A percentile compares a stretch with the other conserved stretches of the same genome.
Conservation (phyloP, 2,329 filamentous ascomycete species). For the Apiospora rasikravindrae region DNA sequence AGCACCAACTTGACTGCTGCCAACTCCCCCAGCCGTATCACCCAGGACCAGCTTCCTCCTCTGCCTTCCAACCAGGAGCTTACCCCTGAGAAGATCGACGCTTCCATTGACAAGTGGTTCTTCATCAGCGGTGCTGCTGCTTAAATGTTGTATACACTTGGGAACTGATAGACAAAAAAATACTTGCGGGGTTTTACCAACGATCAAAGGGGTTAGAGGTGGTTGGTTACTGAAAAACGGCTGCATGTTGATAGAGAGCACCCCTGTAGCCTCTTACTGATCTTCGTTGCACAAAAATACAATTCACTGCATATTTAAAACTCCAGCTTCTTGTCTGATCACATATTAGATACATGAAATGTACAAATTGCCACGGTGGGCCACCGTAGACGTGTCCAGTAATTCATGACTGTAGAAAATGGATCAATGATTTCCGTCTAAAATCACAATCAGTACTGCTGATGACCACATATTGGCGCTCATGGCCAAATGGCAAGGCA, state of each 20-base stretch:
- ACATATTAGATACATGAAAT: background rate
- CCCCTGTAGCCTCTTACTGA: background rate
- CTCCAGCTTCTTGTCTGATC: background rate
- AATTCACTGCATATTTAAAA: conserved; percentile 4
- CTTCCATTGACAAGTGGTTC: conserved; percentile 99
- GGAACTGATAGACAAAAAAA: conserved; percentile 17
- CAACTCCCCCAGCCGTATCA: conserved; percentile 75
- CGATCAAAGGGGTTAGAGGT: background rate
- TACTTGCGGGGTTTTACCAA: background rate
- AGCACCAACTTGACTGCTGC: conserved; percentile 82
- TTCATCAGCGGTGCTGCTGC: conserved; percentile 97
- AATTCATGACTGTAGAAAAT: background rate
- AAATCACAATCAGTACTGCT: background rate
- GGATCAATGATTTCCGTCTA: background rate
- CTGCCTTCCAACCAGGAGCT: conserved; percentile 83
- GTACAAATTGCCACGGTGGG: background rate
- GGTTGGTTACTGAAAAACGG: conserved; percentile 30
- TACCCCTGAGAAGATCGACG: conserved; percentile 85
- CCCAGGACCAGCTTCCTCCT: conserved; percentile 71
- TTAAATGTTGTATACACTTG: conserved; percentile 51
- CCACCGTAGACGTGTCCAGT: background rate
- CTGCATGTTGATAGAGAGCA: conserved; percentile 23
- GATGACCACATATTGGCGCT: background rate
- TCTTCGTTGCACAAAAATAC: background rate
- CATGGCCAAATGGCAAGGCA: background rate